A percentile compares a stretch with the other conserved stretches of the same genome.
Conservation (phyloP, 371 early-diverging fungal genomes). For the Rhizopus sp. region DNA sequence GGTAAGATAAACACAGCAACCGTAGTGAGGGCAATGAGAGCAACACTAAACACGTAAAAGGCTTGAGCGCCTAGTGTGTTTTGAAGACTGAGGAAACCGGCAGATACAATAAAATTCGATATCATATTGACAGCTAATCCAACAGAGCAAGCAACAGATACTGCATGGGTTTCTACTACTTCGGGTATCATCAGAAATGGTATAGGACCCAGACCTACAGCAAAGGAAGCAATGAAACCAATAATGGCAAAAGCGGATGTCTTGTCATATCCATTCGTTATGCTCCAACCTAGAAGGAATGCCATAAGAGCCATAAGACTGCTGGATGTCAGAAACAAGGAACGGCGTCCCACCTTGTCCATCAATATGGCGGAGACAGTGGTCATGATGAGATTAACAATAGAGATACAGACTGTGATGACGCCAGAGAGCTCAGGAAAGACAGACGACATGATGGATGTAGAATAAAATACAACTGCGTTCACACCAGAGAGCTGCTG, state of each 20-base stretch:
- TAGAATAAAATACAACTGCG: conserved; percentile 88
- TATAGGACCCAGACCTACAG: conserved; percentile 88
- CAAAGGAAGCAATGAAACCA: conserved; percentile 83
- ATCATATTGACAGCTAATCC: conserved; percentile 76
- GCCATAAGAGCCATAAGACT: conserved; percentile 61
- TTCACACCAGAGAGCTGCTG: conserved; percentile 95
- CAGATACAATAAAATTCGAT: conserved; percentile 70
- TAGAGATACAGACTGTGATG: conserved; percentile 74
- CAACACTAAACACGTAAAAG: conserved; percentile 72
- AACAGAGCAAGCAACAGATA: conserved; percentile 70
- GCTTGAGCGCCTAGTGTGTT: conserved; percentile 64
- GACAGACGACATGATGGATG: conserved; percentile 70
- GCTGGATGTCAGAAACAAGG: conserved; percentile 72
- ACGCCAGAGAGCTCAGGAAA: conserved; percentile 62
- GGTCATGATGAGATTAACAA: conserved; percentile 78
- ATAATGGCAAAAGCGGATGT: conserved; percentile 71
- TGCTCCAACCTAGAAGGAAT: conserved; percentile 61
- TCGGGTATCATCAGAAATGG: conserved; percentile 88
- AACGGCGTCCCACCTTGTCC: conserved; percentile 82
- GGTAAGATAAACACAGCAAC: conserved; percentile 69
- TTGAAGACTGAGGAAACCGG: conserved; percentile 62
- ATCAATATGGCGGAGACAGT: conserved; percentile 72
- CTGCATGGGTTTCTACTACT: conserved; percentile 73
- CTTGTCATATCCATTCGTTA: conserved; percentile 49
- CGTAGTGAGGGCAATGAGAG: conserved; percentile 41